Base-by-base conservation (phyloP, 495 filamentous ascomycete species). In the Platismatia glauca region DNA sequence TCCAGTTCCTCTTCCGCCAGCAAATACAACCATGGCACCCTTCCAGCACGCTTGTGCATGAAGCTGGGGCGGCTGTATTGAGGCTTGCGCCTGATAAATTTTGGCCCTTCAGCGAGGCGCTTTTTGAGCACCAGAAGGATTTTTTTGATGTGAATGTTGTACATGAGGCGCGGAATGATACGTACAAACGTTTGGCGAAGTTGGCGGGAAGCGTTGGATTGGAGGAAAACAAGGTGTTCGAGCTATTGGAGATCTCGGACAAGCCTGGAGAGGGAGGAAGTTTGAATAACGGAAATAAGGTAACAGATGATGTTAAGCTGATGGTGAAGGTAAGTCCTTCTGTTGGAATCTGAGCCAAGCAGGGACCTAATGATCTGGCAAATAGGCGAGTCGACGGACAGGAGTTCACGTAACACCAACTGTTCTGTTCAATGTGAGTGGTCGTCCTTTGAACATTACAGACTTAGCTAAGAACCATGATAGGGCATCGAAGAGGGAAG, bases 11-110 rank as follows among this genome's bases (percentile, higher is more conserved):
- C 59, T 86, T 96, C 77, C 87, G 91, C 29, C 90, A 92, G 67
- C 92, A 96, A 70, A 84, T 96, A 66, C 92, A 97, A 72, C 93
- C 93, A 18, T 97, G 93, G 92, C 91, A 97, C 73, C 93, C 93
- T 16, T 89, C 88, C 53, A 90, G 86, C 27, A 96, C 91, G 0
- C 83, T 96, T 20, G 80, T 81, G 31, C 93, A 97, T 74, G 93
- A 97, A 79, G 90, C 93, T 44, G 92, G 78, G 11, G 79, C 88
- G 13, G 92, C 91, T 12, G 88, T 96, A 9, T 77, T 89, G 50
- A 81, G 77, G 31, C 66, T 89, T 2, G 72, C 85, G 4, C 86
- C 89, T 0, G 75, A 79, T 18, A 84, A 83, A 64, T 96, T 92
- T 78, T 93, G 84, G 84, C 76, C 79, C 15, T 96, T 92, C 72